Base-by-base conservation (phyloP, 2,329 filamentous ascomycete genomes). In the Fusarium concolor region DNA sequence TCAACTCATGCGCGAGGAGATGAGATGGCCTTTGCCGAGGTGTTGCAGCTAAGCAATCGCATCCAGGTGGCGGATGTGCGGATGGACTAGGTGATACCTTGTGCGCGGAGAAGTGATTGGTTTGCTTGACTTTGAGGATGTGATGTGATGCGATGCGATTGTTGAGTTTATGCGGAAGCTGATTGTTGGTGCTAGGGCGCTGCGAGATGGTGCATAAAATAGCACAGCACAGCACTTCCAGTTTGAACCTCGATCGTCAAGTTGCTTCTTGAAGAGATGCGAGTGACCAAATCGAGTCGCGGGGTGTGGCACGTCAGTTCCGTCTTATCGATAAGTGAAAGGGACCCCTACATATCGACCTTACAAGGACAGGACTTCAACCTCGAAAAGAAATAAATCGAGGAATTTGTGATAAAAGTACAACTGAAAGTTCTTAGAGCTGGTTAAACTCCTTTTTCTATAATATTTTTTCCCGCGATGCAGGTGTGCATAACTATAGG, bases 291-390 rank as follows among this genome's bases (percentile, higher is more conserved):
- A 52, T 68, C 45, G 37, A 54, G 65, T 66, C 56, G 66, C 66
- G 66, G 66, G 66, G 66, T 57, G 56, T 56, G 54, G 62, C 47
- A 43, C 46, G 38, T 58, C 52, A 26, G 33, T 45, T 33, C 24
- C 43, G 22, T 42, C 41, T 68, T 69, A 69, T 69, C 66, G 66
- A 70, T 69, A 69, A 69, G 62, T 28, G 43, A 29, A 41, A 18
- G n/a, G 12, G 39, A 51, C 24, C 46, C 47, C 18, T 17, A n/a
- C 26, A 43, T 10, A n/a, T 24, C 14, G 14, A 4, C 14, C 12
- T 33, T 33, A 17, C 12, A 33, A 15, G 31, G 31, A 33, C 7
- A n/a, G 15, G 33, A n/a, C 6, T 35, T 35, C 31, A 33, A 33
- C 31, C 12, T 33, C 14, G 31, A 26, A 26, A 26, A 26, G 6